Evolutionary conservation across 2,329 filamentous ascomycete species (phyloP), one percentile per base, ranked within the genome.

Genomic region (Sarocladium kiliense): DNA sequence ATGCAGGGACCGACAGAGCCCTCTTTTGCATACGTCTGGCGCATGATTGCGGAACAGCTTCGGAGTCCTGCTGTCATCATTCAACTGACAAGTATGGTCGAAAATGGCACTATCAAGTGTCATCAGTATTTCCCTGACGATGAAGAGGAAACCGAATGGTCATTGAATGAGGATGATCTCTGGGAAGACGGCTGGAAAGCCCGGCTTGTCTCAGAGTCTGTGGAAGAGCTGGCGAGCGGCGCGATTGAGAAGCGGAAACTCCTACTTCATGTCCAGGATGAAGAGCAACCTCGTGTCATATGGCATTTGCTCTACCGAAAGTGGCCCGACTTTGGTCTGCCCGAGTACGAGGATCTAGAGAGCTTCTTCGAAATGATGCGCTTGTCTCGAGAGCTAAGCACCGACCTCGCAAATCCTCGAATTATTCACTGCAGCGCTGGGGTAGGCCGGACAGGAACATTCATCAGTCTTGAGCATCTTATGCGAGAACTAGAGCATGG

Each of bases 391-490:
- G 74, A 81, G 59, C 23, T 53, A 5, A 68, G 71, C 60, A 81
- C 80, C 66, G 81, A 80, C 34, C 72, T 74, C 1, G 73, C 73
- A 7, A 73, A 76, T 63, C 89, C 93, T 3, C 86, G 93, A 55
- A 86, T 97, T 57, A 81, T 91, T 11, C 88, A 92, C 70, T 92
- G 89, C 74, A 96, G 90, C 66, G 94, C 94, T 7, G 94, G 94
- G 37, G 93, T 99, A 14, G 94, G 94, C 12, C 85, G 94, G 55
- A 96, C 89, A 7, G 94, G 94, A 32, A 97, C 94, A 0, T 99
- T 97, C 67, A 96, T 99, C 64, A 88, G 91, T 1, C 80, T 99
- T n/a, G 94, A 97, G 71, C 91, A 95, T 69, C 81, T 99, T 25
- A 79, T 96, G 59, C 81, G 86, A 34, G 91, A 97, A 70, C 78